A percentile compares a stretch with the other conserved stretches of the same genome.
Evolutionary conservation across 2,329 filamentous ascomycete species (phyloP).

Genomic region (Madurella fahalii): DNA sequence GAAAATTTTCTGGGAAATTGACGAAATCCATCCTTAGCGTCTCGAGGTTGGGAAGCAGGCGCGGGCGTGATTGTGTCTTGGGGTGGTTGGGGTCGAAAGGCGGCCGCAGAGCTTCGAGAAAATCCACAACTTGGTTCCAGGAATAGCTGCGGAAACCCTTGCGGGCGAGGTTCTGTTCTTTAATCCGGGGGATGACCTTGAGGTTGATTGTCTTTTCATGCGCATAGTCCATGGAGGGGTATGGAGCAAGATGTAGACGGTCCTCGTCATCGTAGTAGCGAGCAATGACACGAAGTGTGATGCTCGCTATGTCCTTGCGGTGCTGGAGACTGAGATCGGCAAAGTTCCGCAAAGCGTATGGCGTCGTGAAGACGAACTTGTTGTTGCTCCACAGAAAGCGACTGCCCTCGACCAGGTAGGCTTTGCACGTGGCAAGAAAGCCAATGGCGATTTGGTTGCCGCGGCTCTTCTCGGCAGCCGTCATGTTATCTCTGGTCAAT

Average conservation of each 20-base stretch:
- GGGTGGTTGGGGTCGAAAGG: slow-evolving; percentile 43
- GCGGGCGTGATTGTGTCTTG: slow-evolving; percentile 33
- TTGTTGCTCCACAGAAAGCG: slow-evolving; percentile 50
- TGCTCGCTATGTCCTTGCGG: slow-evolving; percentile 41
- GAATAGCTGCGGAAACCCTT: slow-evolving; percentile 52
- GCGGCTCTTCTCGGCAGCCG: slow-evolving; percentile 40
- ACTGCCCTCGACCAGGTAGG: slow-evolving; percentile 47
- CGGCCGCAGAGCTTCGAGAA: slow-evolving; percentile 47
- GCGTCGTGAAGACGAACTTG: slow-evolving; percentile 52
- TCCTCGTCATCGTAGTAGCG: slow-evolving; percentile 53
- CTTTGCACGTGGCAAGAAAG: slow-evolving; percentile 49
- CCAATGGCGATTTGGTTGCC: slow-evolving; percentile 49
- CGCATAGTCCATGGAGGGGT: slow-evolving; percentile 38
- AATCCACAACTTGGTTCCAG: slow-evolving; percentile 52
- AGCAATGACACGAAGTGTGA: slow-evolving; percentile 52
- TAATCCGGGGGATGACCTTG: slow-evolving; percentile 40
- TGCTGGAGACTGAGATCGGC: slow-evolving; percentile 40
- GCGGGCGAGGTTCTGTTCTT: slow-evolving; percentile 44
- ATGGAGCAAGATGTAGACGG: slow-evolving; percentile 33
- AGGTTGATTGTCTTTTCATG: slow-evolving; percentile 36
- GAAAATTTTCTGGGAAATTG: slow-evolving; percentile 47
- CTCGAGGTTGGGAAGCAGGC: slow-evolving; percentile 45
- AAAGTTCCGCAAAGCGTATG: slow-evolving; percentile 47
- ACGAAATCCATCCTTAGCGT: slow-evolving; percentile 51
- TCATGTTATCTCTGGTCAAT: slow-evolving; percentile 40